Evolutionary conservation across 495 filamentous ascomycete species (phyloP), one percentile per base, ranked within the genome.

Genomic region (Xylaria cubensis): DNA sequence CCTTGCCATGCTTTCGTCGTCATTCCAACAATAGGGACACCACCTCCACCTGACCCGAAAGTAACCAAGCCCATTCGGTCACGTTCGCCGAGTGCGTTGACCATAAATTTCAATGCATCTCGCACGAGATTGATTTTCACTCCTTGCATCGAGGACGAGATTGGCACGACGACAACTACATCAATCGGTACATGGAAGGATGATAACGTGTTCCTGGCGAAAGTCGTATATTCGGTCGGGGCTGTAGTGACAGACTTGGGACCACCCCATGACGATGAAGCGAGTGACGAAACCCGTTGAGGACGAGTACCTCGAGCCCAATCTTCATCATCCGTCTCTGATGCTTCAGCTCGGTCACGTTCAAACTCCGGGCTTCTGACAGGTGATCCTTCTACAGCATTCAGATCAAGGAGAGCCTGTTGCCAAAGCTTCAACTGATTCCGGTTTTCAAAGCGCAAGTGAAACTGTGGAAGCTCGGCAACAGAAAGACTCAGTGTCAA

Each of bases 61-160:
- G 97, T 98, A 36, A 99, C 97, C 65, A 99, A 80, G 9, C 96
- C 96, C 95, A 99, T 97, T 34, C 96, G 91, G 75, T 99, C 96
- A 39, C 93, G 88, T 65, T 97, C 93, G 9, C 96, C 96, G n/a
- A 99, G 91, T 65, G 91, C 93, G 67, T 91, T 87, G 9, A 98
- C 94, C 72, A 99, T 91, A 80, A 98, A 99, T 61, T 93, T 94
- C 42, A 99, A 88, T 6, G 94, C 90, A 80, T 98, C 96, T n/a
- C 94, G 91, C 9, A 99, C 88, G 0, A 99, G 87, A 62, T 93
- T 97, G 74, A 99, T 98, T 82, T 99, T 99, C 62, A 99, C 87
- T 7, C 97, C 96, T 81, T 98, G 96, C 96, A 98, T 99, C 0
- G 96, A 99, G 7, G 97, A 97, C 12, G 96, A 97, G 13, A 98